A percentile compares a stretch with the other conserved stretches of the same genome.
These are phyloP conservation scores for Achlya hypogyna DNA, from an alignment of 352 stramenopile species.

Conservation along the genomic window DNA sequence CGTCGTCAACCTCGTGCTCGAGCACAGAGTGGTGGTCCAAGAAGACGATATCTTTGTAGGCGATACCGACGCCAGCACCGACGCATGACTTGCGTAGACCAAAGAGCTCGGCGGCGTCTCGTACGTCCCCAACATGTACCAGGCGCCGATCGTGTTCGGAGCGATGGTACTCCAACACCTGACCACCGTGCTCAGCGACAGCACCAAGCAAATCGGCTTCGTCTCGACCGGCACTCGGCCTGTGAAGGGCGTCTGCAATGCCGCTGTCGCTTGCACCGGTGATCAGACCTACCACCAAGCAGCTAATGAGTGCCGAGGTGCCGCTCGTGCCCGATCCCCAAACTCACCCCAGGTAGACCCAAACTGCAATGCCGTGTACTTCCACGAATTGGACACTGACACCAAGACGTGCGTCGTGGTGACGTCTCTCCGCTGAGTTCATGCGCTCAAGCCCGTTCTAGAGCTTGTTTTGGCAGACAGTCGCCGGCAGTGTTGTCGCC, in stretches of 20 bases:
- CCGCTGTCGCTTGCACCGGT: not conserved
- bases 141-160: slow-evolving; percentile 9
- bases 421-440: not conserved
- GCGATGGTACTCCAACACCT: slow-evolving; percentile 12
- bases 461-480: not conserved
- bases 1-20: not conserved
- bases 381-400: not conserved
- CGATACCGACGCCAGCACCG: not conserved
- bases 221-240: not conserved
- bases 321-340: not conserved
- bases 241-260: not conserved
- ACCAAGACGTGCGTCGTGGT: slow-evolving; percentile 18
- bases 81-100: too few relatives aligned
- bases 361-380: not conserved
- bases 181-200: not conserved
- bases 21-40: not conserved
- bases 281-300: not conserved
- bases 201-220: slow-evolving; percentile 9
- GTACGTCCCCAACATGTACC: slow-evolving; percentile 17
- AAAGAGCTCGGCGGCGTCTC: not conserved
- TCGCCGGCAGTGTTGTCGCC: not conserved
- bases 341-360: not conserved
- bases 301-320: not conserved
- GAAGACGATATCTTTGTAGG: slow-evolving; percentile 4
- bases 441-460: not conserved